These are phyloP conservation scores for Penicillium mononematosum DNA, from an alignment of 495 filamentous ascomycete species.

Conservation along the genomic window DNA sequence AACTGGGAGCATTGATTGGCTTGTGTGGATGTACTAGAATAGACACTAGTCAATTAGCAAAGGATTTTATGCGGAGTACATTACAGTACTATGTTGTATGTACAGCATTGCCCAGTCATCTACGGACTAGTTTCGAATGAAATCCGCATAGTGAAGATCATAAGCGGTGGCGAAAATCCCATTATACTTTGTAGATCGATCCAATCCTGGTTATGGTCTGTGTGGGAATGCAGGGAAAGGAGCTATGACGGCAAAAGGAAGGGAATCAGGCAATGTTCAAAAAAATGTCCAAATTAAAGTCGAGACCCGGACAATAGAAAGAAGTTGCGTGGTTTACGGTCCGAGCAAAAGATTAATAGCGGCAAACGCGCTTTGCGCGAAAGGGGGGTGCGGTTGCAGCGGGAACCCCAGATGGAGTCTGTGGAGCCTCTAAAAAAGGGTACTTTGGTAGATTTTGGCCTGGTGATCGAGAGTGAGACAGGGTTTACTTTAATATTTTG, in stretches of 20 bases:
- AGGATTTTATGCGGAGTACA: neutral
- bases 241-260: constrained; percentile 6
- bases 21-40: neutral
- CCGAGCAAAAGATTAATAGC: constrained; percentile 19
- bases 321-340: neutral
- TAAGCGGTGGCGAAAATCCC: constrained; percentile 4
- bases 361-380: constrained; percentile 50
- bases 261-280: neutral
- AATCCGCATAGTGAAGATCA: neutral
- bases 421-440: constrained; percentile 20
- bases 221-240: neutral
- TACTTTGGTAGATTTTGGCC: constrained; percentile 15
- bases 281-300: neutral
- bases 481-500: constrained; percentile 1
- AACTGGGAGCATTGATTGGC: neutral
- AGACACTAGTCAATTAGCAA: neutral
- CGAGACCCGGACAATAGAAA: neutral
- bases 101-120: neutral
- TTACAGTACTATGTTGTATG: neutral
- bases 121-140: neutral
- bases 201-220: constrained; percentile 2
- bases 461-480: constrained; percentile 18
- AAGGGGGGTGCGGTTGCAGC: constrained; percentile 38
- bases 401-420: constrained; percentile 36
- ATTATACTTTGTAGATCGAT: constrained; percentile 14